phyloP scores from a whole-genome alignment of 1,139 yeast species.

The Diutina ranongensis region DNA sequence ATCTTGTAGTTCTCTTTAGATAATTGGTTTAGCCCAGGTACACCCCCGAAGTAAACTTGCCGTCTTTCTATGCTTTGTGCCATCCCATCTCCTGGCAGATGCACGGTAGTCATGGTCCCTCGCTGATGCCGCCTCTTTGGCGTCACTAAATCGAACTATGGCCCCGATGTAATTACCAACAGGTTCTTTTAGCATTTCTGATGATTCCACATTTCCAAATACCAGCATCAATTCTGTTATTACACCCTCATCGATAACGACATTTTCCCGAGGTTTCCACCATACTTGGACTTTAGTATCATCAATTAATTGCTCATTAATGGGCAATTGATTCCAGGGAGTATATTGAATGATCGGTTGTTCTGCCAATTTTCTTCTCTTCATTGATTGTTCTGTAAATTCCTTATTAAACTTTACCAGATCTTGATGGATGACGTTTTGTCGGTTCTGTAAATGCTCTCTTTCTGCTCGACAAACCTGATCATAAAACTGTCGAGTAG shows the following conservation, averaged over 20 bases:
- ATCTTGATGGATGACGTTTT: not conserved
- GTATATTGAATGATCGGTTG: too few relatives aligned
- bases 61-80: slow-evolving; percentile 29
- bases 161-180: slow-evolving; percentile 29
- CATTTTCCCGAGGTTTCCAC: slow-evolving; percentile 33
- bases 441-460: not conserved
- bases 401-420: not conserved
- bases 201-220: slow-evolving; percentile 28
- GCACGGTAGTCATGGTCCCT: slow-evolving; percentile 27
- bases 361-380: not conserved
- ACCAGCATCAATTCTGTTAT: slow-evolving; percentile 30
- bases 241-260: slow-evolving; percentile 20
- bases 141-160: slow-evolving; percentile 18
- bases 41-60: slow-evolving; percentile 30
- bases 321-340: slow-evolving; percentile 14
- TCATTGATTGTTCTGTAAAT: not conserved
- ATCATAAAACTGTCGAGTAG: slow-evolving; percentile 8
- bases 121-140: slow-evolving; percentile 22
- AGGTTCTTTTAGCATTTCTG: slow-evolving; percentile 9
- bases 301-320: not conserved
- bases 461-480: slow-evolving; percentile 8
- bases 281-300: slow-evolving; percentile 14
- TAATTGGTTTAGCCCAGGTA: not conserved
- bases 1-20: not conserved
- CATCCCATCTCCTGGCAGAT: slow-evolving; percentile 37